Percentiles rank a stretch among this genome's conserved stretches.
These are phyloP conservation scores for Sporobolomyces phaffii DNA, from an alignment of 768 basidiomycete species.

Conservation along the genomic window DNA sequence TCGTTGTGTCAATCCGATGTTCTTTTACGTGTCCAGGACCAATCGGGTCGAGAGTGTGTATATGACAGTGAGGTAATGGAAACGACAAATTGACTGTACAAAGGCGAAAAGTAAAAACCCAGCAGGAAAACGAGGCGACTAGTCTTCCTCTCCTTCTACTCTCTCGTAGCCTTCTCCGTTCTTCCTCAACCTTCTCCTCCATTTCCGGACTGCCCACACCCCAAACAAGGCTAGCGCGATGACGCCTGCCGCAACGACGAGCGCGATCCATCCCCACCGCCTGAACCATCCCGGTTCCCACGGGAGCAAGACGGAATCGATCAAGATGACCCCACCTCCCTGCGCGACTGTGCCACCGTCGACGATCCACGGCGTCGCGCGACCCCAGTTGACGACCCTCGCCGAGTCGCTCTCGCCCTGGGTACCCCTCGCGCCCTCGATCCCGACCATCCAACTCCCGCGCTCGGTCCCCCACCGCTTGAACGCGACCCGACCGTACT, in stretches of 20 bases:
- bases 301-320: conserved; percentile 75
- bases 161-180: conserved; percentile 19
- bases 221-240: not conserved
- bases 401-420: conserved; percentile 50
- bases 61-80: too few species aligned
- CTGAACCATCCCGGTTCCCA: conserved; percentile 83
- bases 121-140: conserved; percentile 1
- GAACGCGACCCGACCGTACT: conserved; percentile 82
- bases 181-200: conserved; percentile 10
- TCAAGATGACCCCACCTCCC: conserved; percentile 75
- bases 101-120: not conserved
- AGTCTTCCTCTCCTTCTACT: conserved; percentile 27
- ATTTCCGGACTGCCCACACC: conserved; percentile 1
- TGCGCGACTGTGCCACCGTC: conserved; percentile 48
- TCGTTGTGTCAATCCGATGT: too few species aligned
- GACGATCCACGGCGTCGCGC: conserved; percentile 50
- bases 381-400: conserved; percentile 46
- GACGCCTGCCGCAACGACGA: not conserved
- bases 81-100: not conserved
- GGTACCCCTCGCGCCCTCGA: conserved; percentile 48
- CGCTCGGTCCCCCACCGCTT: conserved; percentile 48
- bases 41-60: too few species aligned
- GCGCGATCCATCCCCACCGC: conserved; percentile 55
- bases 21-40: too few species aligned
- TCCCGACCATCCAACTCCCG: conserved; percentile 49